These are phyloP conservation scores for Tetraselmis striata DNA, from an alignment of 139 green algal genomes.

Conservation along the genomic window DNA sequence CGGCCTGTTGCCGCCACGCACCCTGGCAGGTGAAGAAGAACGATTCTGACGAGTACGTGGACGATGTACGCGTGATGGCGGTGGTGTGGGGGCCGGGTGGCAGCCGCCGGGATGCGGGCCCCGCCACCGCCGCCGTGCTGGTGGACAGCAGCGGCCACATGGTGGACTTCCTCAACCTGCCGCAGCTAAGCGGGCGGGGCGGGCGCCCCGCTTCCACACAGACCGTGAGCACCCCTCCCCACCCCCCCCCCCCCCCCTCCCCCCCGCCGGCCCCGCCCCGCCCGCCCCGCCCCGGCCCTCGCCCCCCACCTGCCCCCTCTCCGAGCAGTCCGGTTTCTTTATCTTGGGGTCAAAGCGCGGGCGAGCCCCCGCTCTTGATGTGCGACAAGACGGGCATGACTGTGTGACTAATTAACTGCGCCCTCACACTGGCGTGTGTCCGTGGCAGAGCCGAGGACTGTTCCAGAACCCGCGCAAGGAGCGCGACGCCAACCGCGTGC, in stretches of 20 bases:
- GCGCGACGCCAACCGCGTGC: constrained; percentile 32
- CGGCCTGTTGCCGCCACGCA: no score
- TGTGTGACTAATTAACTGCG: no score
- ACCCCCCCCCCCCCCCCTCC: no score
- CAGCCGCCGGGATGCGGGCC: constrained; percentile 4
- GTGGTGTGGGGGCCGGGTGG: constrained; percentile 54
- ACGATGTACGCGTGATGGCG: constrained; percentile 54
- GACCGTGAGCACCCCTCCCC: not conserved
- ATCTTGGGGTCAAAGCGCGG: no score
- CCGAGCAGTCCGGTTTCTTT: no score
- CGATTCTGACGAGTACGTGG: constrained; percentile 33
- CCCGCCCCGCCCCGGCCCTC: no score
- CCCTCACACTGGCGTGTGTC: not conserved
- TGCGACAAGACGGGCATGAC: no score
- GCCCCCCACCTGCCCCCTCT: no score
- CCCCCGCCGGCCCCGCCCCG: no score
- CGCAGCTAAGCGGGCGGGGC: constrained; percentile 45
- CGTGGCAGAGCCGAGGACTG: not conserved
- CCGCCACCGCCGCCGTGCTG: constrained; percentile 65
- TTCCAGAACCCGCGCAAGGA: constrained; percentile 24
- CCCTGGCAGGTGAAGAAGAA: not conserved
- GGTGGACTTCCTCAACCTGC: constrained; percentile 55
- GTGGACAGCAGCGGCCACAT: constrained; percentile 59
- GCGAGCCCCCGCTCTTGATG: no score
- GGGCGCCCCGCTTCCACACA: not conserved